Evolutionary conservation across 2,329 filamentous ascomycete genomes (phyloP).

Genomic region (Fusarium buharicum): DNA sequence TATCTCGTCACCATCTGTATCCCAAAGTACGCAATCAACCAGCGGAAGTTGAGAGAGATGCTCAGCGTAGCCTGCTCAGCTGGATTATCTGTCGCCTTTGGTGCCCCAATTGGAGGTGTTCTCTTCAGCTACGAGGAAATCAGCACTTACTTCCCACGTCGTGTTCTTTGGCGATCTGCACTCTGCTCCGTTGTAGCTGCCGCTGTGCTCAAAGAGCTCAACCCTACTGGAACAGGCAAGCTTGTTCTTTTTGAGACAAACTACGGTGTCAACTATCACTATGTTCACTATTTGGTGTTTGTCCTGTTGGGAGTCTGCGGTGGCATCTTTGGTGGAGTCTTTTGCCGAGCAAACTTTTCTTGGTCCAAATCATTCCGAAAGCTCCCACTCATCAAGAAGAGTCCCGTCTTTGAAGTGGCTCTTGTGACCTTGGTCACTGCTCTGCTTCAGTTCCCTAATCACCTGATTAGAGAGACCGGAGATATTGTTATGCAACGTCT

Average conservation of each 20-base stretch:
- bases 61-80: conserved; percentile 29
- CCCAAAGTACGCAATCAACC: conserved; percentile 23
- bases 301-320: conserved; percentile 25
- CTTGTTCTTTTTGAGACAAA: conserved; percentile 32
- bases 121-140: conserved; percentile 37
- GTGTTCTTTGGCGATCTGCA: conserved; percentile 24
- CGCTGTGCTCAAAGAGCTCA: conserved; percentile 25
- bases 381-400: conserved; percentile 11
- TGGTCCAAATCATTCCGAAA: conserved; percentile 30
- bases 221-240: conserved; percentile 26
- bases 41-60: conserved; percentile 28
- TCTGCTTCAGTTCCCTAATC: conserved; percentile 19
- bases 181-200: conserved; percentile 29
- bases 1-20: conserved; percentile 16
- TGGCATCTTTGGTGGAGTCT: conserved; percentile 18
- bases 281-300: conserved; percentile 23
- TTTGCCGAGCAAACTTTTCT: conserved; percentile 22
- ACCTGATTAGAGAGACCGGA: conserved; percentile 24
- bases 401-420: conserved; percentile 21
- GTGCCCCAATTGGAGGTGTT: conserved; percentile 26
- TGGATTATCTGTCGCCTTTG: conserved; percentile 25
- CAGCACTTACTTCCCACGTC: conserved; percentile 32
- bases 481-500: conserved; percentile 33
- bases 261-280: conserved; percentile 30
- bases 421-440: conserved; percentile 16